Base-by-base conservation (phyloP, 2,329 filamentous ascomycete genomes). In the Colletotrichum musae region DNA sequence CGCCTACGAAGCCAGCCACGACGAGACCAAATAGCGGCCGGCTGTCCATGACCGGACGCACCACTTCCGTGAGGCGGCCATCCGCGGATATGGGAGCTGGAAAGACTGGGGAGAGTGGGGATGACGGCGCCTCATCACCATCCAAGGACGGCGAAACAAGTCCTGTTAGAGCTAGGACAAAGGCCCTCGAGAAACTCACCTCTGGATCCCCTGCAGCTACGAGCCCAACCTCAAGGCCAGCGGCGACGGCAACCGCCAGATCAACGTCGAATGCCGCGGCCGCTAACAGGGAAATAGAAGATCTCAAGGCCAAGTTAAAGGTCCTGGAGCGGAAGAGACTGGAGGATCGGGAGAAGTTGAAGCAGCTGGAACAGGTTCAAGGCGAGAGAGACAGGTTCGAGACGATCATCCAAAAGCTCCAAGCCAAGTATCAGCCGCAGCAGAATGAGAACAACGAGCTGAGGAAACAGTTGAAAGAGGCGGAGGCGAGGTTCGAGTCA, bases 321-420 rank as follows among this genome's bases (percentile, higher is more conserved):
- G 86, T 98, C 4, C 85, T 98, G 74, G 95, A 99, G 78, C 93
- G 95, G 74, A 97, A 97, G 79, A 86, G 94, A 65, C 77, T 88
- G 13, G 95, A 98, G 72, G 94, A 97, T 75, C 89, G 94, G 21
- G 95, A 98, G 74, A 93, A 94, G 77, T 80, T 97, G 59, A 94
- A 95, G 76, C 88, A 87, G 13, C 80, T 97, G 56, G 93, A 97
- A 65, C 90, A 92, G 72, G 81, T 95, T 16, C 91, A 95, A 76
- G 86, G 88, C 18, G 93, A 97, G 75, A 87, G 90, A 32, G 93
- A 95, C 75, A 92, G 92, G 72, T 94, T 93, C 71, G 93, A 97
- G 78, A 86, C 81, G 5, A 94, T 98, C 72, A 95, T 98, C 57
- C 93, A 97, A 76, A 98, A 97, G 75, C 83, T 99, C 54, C 94